Base-by-base conservation (phyloP, 2,329 filamentous ascomycete genomes). In the Aschersonia sp. region DNA sequence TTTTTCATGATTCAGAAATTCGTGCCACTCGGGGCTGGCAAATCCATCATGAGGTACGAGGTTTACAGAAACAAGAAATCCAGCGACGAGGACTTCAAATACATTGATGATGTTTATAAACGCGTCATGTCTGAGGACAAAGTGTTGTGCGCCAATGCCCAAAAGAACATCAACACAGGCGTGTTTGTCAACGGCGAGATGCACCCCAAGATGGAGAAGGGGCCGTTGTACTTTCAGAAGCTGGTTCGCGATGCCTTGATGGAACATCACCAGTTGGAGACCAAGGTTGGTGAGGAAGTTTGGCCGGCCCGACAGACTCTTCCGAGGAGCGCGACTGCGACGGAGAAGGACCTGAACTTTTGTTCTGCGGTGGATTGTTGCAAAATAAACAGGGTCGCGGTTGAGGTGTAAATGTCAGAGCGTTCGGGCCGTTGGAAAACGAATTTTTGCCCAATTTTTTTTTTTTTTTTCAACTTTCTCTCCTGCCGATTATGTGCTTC, bases 71-170 rank as follows among this genome's bases (percentile, higher is more conserved):
- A 81, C 68, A 77, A 75, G 58, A 63, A 74, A 57, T 72, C 76
- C 4, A 68, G 67, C n/a, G 72, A 80, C 12, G 71, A 72, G 30
- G 72, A 79, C 50, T 82, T 81, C 57, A 61, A 68, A 11, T 60
- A 67, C 46, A 76, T 81, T 60, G 71, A 69, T 58, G 61, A 73
- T 43, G 75, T 81, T 55, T 82, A 81, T 66, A 77, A 76, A 61
- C 72, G 74, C 40, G 71, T 83, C 60, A 76, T 81, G 73, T 68
- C 69, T 1, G 79, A 83, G 60, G 79, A 83, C 64, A 81, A 81
- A 56, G 67, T 72, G 7, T 71, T 83, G 30, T 82, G 78, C 63
- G 65, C 70, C 53, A 69, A 68, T 10, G 71, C 75, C 1, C 78
- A 82, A 57, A 69, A 67, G 58, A 82, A 83, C 58, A 67, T 82